Evolutionary conservation across 352 stramenopile genomes (phyloP).

Genomic region (Pilasporangium apinafurcum): DNA sequence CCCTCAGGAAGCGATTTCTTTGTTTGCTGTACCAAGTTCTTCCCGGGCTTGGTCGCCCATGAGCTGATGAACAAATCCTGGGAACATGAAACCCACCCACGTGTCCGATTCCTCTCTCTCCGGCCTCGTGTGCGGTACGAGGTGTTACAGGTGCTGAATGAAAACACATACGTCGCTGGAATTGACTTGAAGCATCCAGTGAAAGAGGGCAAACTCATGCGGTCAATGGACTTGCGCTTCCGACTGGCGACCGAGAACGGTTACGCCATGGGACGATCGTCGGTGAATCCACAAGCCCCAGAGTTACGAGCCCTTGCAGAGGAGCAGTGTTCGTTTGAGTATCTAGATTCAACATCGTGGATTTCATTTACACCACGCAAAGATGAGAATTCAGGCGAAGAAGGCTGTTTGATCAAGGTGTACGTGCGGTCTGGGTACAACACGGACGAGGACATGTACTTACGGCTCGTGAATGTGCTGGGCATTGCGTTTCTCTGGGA

Average conservation of each 20-base stretch:
- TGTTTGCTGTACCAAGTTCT: slow-evolving; percentile 28
- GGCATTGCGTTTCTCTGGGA: slow-evolving; percentile 52
- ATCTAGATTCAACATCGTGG: slow-evolving; percentile 47
- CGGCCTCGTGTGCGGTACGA: slow-evolving; percentile 31
- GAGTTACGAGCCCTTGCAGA: slow-evolving; percentile 26
- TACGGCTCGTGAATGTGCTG: slow-evolving; percentile 46
- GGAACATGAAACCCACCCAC: slow-evolving; percentile 20
- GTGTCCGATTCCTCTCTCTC: slow-evolving; percentile 19
- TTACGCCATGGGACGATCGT: slow-evolving; percentile 56
- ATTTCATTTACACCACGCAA: slow-evolving; percentile 33
- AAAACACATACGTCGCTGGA: slow-evolving; percentile 39
- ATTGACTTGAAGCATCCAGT: slow-evolving; percentile 42
- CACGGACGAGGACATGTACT: slow-evolving; percentile 45
- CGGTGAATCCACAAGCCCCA: slow-evolving; percentile 39
- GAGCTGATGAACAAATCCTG: slow-evolving; percentile 16
- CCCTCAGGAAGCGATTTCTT: slow-evolving; percentile 17
- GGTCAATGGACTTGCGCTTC: slow-evolving; percentile 36
- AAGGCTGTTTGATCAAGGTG: slow-evolving; percentile 55
- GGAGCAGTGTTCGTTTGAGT: slow-evolving; percentile 42
- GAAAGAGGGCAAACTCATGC: slow-evolving; percentile 39
- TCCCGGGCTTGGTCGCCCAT: slow-evolving; percentile 16
- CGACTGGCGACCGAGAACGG: slow-evolving; percentile 40
- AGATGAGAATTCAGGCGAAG: slow-evolving; percentile 20
- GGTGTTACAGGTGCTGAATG: slow-evolving; percentile 37
- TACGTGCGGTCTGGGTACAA: slow-evolving; percentile 53